A percentile compares a stretch with the other conserved stretches of the same genome.
Evolutionary conservation across 2,329 filamentous ascomycete species (phyloP).

Genomic region (Colletotrichum sp.): DNA sequence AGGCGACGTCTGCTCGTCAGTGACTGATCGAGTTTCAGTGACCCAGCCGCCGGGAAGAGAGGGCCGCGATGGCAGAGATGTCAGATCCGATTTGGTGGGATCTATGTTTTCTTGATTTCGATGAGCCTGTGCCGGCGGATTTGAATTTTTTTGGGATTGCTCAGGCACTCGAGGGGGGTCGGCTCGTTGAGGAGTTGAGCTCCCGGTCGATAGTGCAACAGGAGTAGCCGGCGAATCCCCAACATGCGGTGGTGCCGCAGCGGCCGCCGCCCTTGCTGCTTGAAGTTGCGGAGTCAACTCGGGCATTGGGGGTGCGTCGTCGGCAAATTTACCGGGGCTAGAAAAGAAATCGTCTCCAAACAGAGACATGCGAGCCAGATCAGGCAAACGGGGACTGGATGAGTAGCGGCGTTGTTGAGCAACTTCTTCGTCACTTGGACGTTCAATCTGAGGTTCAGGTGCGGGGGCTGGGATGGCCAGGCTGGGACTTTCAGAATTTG

Average conservation of each 20-base stretch:
- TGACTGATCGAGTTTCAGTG: conserved; percentile 23
- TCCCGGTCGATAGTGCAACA: background rate
- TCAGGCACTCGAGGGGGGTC: background rate
- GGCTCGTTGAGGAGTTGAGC: background rate
- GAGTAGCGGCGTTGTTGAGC: conserved; percentile 39
- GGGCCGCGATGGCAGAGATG: conserved; percentile 21
- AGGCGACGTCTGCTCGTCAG: background rate
- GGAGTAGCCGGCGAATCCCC: background rate
- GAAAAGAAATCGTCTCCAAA: conserved; percentile 65
- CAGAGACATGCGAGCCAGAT: conserved; percentile 61
- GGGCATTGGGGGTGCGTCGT: conserved; percentile 28
- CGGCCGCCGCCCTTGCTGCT: background rate
- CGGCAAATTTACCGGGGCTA: conserved; percentile 26
- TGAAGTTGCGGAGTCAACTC: background rate
- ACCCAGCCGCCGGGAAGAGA: conserved; percentile 36
- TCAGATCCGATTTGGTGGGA: background rate
- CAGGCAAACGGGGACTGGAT: conserved; percentile 61
- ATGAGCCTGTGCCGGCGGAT: background rate
- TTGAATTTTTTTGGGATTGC: background rate
- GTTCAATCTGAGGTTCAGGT: conserved; percentile 19
- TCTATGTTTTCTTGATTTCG: background rate
- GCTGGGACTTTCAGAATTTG: conserved; percentile 9
- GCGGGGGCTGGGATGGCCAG: background rate
- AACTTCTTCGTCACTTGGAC: background rate
- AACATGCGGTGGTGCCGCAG: background rate